Percentiles rank a stretch among this genome's conserved stretches.
phyloP scores from a whole-genome alignment of 306 rosid genomes.

The Dryas octopetala region DNA sequence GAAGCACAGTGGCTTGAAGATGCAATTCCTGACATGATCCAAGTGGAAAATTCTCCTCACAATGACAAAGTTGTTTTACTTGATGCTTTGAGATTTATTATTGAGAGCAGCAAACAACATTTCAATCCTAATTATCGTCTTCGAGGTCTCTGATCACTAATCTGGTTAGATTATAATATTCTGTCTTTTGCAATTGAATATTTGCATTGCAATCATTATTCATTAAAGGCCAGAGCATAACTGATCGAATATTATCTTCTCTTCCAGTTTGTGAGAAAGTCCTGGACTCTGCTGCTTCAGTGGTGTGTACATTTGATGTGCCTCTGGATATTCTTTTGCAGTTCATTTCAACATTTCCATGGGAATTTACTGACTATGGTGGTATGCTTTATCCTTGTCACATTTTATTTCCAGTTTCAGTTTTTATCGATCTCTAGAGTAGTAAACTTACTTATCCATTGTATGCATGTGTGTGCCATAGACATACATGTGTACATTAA shows the following conservation, averaged over 20 bases:
- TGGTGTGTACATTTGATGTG: slow-evolving; percentile 65
- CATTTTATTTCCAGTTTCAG: slow-evolving; percentile 15
- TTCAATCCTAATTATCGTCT: slow-evolving; percentile 93
- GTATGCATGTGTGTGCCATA: neutral
- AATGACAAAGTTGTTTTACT: slow-evolving; percentile 49
- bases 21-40: slow-evolving; percentile 22
- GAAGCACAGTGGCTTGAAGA: slow-evolving; percentile 38
- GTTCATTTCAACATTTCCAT: slow-evolving; percentile 82
- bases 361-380: slow-evolving; percentile 72
- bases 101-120: slow-evolving; percentile 91
- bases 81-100: slow-evolving; percentile 70
- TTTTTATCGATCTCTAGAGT: neutral
- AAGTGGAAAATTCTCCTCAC: slow-evolving; percentile 37
- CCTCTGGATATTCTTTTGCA: slow-evolving; percentile 65
- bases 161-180: slow-evolving; percentile 41
- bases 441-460: neutral
- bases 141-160: slow-evolving; percentile 55
- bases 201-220: slow-evolving; percentile 19
- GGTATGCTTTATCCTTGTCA: slow-evolving; percentile 51
- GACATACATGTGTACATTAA: neutral
- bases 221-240: slow-evolving; percentile 16
- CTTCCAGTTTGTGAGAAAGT: slow-evolving; percentile 76
- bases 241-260: slow-evolving; percentile 28
- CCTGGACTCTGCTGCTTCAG: slow-evolving; percentile 69
- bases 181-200: slow-evolving; percentile 23